phyloP scores from a whole-genome alignment of 140 eudicot species.

The Ambrosia hybrid region DNA sequence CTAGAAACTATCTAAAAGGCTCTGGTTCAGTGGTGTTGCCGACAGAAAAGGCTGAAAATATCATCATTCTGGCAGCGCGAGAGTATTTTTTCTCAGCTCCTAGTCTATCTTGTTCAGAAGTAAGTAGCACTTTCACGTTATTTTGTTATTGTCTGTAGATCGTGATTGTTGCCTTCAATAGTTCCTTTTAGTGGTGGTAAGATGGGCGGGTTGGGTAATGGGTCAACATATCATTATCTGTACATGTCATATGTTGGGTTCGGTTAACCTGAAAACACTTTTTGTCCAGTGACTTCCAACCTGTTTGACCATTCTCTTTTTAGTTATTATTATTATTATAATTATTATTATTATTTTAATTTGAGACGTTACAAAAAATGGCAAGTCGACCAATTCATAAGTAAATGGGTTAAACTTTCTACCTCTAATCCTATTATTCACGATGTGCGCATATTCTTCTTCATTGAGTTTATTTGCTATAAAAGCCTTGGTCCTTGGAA shows the following conservation, averaged over 20 bases:
- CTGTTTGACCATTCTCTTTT: not conserved
- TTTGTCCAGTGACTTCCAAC: slow-evolving; percentile 4
- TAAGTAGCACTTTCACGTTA: slow-evolving; percentile 32
- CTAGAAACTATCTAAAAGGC: slow-evolving; percentile 81
- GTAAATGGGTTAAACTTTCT: not conserved
- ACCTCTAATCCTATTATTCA: not conserved
- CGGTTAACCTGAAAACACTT: no score
- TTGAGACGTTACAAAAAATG: not conserved
- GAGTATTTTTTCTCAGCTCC: slow-evolving; percentile 96
- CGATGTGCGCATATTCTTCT: not conserved
- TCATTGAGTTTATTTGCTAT: not conserved
- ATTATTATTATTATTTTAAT: not conserved
- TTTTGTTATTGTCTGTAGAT: not conserved
- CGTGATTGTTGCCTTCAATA: no score
- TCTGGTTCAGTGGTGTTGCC: slow-evolving; percentile 73
- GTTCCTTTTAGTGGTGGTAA: no score
- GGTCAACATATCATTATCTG: not conserved
- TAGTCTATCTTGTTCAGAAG: slow-evolving; percentile 83
- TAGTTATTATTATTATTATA: no score
- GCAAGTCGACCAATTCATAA: not conserved
- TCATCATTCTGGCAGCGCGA: slow-evolving; percentile 87
- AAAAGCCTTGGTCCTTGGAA: no score
- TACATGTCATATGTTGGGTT: not conserved
- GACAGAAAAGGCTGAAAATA: slow-evolving; percentile 86
- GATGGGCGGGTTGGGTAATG: not conserved